These are phyloP conservation scores for Chlorella ohadii DNA, from an alignment of 139 green algal species.

Conservation along the genomic window DNA sequence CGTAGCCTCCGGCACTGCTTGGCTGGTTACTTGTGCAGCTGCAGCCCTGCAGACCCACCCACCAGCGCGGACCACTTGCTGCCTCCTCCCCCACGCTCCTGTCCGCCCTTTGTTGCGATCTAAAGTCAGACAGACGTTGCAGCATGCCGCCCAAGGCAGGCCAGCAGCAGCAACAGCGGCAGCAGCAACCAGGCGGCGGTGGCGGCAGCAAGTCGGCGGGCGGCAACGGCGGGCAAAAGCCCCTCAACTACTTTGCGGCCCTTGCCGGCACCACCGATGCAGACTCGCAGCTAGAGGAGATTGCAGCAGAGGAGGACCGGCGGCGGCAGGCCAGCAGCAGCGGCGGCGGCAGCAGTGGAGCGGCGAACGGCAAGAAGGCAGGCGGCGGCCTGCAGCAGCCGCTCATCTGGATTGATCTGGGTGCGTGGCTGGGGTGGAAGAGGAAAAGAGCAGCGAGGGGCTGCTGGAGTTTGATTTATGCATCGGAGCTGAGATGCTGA, in stretches of 20 bases:
- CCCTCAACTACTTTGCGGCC: constrained; percentile 19
- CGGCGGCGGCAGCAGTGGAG: neutral
- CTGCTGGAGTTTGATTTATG: too few species aligned
- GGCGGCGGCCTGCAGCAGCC: constrained; percentile 52
- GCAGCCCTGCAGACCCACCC: too few species aligned
- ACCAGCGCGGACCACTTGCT: too few species aligned
- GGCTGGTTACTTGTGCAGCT: too few species aligned
- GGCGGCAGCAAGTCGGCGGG: neutral
- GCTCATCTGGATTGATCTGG: constrained; percentile 73
- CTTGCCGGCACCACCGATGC: neutral
- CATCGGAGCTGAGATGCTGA: too few species aligned
- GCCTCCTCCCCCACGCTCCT: too few species aligned
- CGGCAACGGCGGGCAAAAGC: neutral
- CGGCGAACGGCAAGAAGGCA: too few species aligned
- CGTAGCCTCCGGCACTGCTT: too few species aligned
- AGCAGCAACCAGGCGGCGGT: neutral
- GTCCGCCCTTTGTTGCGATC: too few species aligned
- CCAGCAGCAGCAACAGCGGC: neutral
- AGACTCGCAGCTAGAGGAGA: constrained; percentile 1
- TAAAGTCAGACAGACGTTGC: neutral
- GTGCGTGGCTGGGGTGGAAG: too few species aligned
- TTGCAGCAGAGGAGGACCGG: constrained; percentile 32
- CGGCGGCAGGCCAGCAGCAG: constrained; percentile 10
- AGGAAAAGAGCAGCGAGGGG: too few species aligned
- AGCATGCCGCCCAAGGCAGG: neutral